phyloP scores from a whole-genome alignment of 148 eudicot species.

The Silene conica region DNA sequence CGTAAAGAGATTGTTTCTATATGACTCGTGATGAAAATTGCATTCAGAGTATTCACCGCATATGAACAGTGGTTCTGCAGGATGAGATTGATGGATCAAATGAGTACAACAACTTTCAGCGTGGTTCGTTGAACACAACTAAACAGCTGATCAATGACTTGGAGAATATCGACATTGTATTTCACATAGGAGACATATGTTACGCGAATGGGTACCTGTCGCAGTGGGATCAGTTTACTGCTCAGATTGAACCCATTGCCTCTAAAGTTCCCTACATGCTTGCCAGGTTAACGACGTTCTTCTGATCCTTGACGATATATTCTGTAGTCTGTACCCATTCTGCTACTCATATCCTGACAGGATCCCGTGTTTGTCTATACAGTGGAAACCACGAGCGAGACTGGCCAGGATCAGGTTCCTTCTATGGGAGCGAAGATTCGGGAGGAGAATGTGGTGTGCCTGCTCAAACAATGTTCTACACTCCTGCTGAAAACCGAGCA shows the following conservation, averaged over 20 bases:
- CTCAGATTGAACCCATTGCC: constrained; percentile 84
- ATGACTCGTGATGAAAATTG: too few relatives aligned
- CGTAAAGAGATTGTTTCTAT: too few relatives aligned
- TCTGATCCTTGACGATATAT: too few relatives aligned
- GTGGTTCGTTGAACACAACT: constrained; percentile 86
- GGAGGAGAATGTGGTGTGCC: constrained; percentile 88
- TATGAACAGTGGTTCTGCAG: constrained; percentile 35
- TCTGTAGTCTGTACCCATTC: too few relatives aligned
- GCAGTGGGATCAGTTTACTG: constrained; percentile 96
- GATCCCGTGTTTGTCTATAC: neutral
- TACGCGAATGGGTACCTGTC: constrained; percentile 95
- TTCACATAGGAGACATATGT: constrained; percentile 77
- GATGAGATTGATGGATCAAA: constrained; percentile 78
- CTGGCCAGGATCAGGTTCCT: constrained; percentile 56
- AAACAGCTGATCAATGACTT: constrained; percentile 72
- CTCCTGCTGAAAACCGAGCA: constrained; percentile 56
- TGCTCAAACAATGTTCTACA: constrained; percentile 65
- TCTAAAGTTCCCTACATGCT: constrained; percentile 82
- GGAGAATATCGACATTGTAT: constrained; percentile 65
- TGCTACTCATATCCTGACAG: neutral
- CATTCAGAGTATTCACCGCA: too few relatives aligned
- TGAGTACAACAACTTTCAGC: constrained; percentile 80
- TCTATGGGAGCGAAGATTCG: constrained; percentile 48
- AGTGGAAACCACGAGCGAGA: constrained; percentile 87
- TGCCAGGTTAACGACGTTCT: constrained; percentile 47